Base-by-base conservation (phyloP, 495 filamentous ascomycete species). In the Lophiotrema nucula region DNA sequence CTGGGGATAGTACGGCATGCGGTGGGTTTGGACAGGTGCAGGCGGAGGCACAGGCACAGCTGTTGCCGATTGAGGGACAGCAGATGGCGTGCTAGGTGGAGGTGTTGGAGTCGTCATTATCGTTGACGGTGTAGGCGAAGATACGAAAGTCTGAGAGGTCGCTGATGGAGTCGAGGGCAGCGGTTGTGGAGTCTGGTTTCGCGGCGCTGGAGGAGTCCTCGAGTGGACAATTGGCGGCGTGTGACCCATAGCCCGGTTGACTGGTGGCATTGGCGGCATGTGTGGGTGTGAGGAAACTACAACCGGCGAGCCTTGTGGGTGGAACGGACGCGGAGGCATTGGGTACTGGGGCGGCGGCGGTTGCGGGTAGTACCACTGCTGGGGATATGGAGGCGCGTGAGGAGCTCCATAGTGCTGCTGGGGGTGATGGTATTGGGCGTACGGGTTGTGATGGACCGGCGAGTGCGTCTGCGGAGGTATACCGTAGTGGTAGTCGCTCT, bases 1-100 rank as follows among this genome's bases (percentile, higher is more conserved):
- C 83, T 89, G 63, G 64, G 85, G 79, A 65, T 75, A 77, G 67
- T 85, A 92, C 0, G 80, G 79, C 50, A 49, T 70, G 24, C 55
- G 56, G 33, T 61, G 51, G 2, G 46, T 68, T n/a, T n/a, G n/a
- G n/a, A n/a, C n/a, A n/a, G n/a, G n/a, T n/a, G n/a, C n/a, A 45
- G 25, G 69, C 25, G 4, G 70, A 5, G 13, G 42, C 12, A 49
- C 19, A 38, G 53, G 48, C 3, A 27, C 41, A 50, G 42, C 10
- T 6, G 70, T 60, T 24, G 62, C 48, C 27, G 53, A 56, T 16
- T 67, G 54, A n/a, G 60, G 57, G 31, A 62, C 55, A 28, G 18
- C 33, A 10, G 71, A 61, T 0, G 64, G 45, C 2, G 47, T 60
- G 4, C 21, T 43, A 21, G 58, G 62, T 2, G 66, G 57, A 24